Base-by-base conservation (phyloP, 164 flowering plant species). In the Berberis vulgaris region DNA sequence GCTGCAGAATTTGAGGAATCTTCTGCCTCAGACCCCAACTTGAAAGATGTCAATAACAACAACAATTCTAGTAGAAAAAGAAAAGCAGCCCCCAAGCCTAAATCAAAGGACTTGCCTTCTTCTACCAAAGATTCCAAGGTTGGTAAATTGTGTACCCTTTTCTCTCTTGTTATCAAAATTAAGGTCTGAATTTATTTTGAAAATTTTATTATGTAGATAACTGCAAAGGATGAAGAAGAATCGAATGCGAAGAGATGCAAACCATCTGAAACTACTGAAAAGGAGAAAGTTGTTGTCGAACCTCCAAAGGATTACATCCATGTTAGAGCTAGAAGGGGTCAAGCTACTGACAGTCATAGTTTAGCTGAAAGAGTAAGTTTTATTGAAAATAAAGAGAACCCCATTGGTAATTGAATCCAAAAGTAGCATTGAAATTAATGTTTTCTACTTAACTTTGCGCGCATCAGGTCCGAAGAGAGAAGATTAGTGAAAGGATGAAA, bases 261-360 rank as follows among this genome's bases (percentile, higher is more conserved):
- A 71, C 52, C 71, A 45, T 73, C 71, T n/a, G 87, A 79, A 60
- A 62, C 61, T 7, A 60, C 42, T 60, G 74, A 67, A 1, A 68
- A 41, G 41, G 81, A 67, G 45, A 76, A 67, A 63, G 76, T 59
- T 3, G 65, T 43, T 38, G 54, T 47, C 7, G 98, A 93, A 74
- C 83, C 95, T 11, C 84, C 80, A 2, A 94, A 90, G 76, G 98
- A 94, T 57, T 94, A 87, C 63, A 90, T 94, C 61, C 98, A 94
- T 81, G 98, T 94, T 47, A 83, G 98, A 65, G 98, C 98, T 59
- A 78, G 98, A 72, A 84, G 98, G 69, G 98, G 98, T 64, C 97
- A 94, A 73, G 97, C 98, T 13, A 94, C 98, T 54, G 97, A 94
- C 67, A 94, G 97, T 68, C 98, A 93, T 60, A 92, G 98, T 69